Evolutionary conservation across 2,329 filamentous ascomycete species (phyloP).

Genomic region (Sporothrix humicola): DNA sequence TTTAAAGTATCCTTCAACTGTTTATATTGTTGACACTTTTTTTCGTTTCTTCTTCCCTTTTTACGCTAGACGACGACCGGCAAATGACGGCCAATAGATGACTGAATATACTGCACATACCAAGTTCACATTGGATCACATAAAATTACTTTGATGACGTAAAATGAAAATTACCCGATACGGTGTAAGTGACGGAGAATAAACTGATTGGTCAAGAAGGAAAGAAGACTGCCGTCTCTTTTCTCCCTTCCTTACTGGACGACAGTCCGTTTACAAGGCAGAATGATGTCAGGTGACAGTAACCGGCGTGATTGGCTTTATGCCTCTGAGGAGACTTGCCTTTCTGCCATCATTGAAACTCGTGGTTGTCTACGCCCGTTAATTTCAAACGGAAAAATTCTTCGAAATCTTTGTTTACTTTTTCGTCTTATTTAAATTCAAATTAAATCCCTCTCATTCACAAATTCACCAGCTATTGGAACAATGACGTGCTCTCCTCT

Average conservation of each 20-base stretch:
- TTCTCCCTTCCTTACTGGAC: not conserved
- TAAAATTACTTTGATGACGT: not conserved
- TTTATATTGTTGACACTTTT: not conserved
- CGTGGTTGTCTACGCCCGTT: too few relatives aligned
- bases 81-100: slow-evolving; percentile 6
- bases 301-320: not conserved
- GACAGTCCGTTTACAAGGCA: not conserved
- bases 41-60: not conserved
- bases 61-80: not conserved
- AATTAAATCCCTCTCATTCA: not conserved
- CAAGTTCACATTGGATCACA: not conserved
- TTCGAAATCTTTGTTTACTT: not conserved
- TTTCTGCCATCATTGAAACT: too few relatives aligned
- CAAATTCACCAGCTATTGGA: too few relatives aligned
- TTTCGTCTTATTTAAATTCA: not conserved
- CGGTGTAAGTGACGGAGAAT: slow-evolving; percentile 9
- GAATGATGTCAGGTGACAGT: not conserved
- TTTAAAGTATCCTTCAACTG: too few relatives aligned
- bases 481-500: not conserved
- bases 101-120: not conserved
- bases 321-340: too few relatives aligned
- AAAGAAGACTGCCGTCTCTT: not conserved
- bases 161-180: not conserved
- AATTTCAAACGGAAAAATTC: too few relatives aligned
- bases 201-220: not conserved